A percentile compares a stretch with the other conserved stretches of the same genome.
Evolutionary conservation across 2,329 filamentous ascomycete species (phyloP).

Genomic region (Aspergillus latus): DNA sequence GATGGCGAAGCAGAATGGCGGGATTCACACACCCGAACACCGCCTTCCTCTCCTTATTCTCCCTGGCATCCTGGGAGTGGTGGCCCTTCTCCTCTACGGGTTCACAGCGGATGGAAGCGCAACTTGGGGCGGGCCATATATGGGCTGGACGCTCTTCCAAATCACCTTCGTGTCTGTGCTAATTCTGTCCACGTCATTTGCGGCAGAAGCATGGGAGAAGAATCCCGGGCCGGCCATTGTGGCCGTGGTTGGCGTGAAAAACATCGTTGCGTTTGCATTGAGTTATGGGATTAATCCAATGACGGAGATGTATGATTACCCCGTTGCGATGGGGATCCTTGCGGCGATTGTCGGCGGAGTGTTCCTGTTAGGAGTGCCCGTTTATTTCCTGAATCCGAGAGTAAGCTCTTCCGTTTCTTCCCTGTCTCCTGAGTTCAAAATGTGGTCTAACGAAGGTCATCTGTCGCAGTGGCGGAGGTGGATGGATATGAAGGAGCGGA

Average conservation of each 20-base stretch:
- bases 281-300: constrained; percentile 31
- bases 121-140: constrained; percentile 29
- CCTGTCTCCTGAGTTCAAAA: too few relatives aligned
- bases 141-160: constrained; percentile 31
- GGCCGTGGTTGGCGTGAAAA: constrained; percentile 32
- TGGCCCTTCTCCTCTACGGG: constrained; percentile 34
- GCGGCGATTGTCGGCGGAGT: constrained; percentile 22
- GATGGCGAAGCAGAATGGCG: constrained; percentile 34
- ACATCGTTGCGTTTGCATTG: constrained; percentile 29
- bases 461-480: too few relatives aligned
- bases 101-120: constrained; percentile 28
- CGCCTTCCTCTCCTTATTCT: constrained; percentile 34
- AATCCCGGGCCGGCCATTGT: constrained; percentile 32
- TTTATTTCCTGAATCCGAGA: constrained; percentile 27
- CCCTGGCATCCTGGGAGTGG: constrained; percentile 32
- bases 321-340: constrained; percentile 26
- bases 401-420: constrained; percentile 13
- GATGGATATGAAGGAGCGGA: too few relatives aligned
- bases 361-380: constrained; percentile 26
- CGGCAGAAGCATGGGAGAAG: constrained; percentile 36
- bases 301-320: constrained; percentile 27
- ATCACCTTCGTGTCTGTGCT: constrained; percentile 28
- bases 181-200: constrained; percentile 35
- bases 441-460: too few relatives aligned
- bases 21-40: constrained; percentile 38